phyloP scores from a whole-genome alignment of 176 grass and related monocot species.

The Oryza meyeriana region DNA sequence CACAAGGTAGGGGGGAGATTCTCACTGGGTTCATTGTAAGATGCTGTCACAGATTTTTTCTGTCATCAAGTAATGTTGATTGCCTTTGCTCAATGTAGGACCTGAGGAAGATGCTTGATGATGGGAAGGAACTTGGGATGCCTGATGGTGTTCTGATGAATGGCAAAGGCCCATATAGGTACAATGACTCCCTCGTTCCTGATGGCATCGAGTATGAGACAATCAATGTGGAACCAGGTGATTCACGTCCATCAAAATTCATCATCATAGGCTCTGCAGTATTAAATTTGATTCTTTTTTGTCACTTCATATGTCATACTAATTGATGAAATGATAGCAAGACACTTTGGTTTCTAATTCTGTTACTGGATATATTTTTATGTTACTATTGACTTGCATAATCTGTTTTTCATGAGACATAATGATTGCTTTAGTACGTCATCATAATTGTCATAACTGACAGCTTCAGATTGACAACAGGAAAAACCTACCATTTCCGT shows the following conservation, averaged over 20 bases:
- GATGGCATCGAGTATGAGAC: conserved; percentile 73
- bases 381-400: neutral
- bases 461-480: conserved; percentile 32
- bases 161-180: conserved; percentile 82
- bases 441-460: neutral
- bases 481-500: conserved; percentile 85
- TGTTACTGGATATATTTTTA: neutral
- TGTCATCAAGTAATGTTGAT: neutral
- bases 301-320: neutral
- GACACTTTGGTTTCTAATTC: neutral
- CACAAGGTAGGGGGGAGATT: conserved; percentile 41
- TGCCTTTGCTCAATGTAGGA: conserved; percentile 35
- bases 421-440: neutral
- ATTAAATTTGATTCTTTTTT: neutral
- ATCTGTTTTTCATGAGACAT: too few species aligned
- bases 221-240: conserved; percentile 94
- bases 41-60: neutral
- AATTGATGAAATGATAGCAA: neutral
- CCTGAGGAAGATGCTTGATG: conserved; percentile 72
- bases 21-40: neutral
- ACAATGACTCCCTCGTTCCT: conserved; percentile 75
- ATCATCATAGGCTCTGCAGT: neutral
- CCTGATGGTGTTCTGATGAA: conserved; percentile 91
- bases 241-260: neutral
- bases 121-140: conserved; percentile 75